A percentile compares a stretch with the other conserved stretches of the same genome.
Evolutionary conservation across 371 early-diverging fungal species (phyloP).

Genomic region (Mucor lusitanicus): DNA sequence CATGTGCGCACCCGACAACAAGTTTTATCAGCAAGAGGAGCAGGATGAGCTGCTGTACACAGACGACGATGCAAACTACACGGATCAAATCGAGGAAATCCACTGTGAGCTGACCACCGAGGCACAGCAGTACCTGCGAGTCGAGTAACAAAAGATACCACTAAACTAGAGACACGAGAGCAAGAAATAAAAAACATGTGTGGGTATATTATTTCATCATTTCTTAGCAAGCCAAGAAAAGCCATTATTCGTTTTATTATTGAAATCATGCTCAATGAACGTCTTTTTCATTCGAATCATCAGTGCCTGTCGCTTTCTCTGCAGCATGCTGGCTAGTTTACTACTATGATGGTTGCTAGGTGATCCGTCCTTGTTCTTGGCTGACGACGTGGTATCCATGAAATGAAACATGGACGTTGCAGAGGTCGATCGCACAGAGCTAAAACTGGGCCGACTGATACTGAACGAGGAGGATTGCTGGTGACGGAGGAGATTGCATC

Average conservation of each 20-base stretch:
- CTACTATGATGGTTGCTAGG: neutral
- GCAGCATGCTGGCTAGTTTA: neutral
- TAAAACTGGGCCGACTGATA: constrained; percentile 14
- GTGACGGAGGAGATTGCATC: neutral
- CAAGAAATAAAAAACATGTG: neutral
- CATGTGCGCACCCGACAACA: neutral
- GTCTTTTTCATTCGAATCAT: constrained; percentile 13
- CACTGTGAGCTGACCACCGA: neutral
- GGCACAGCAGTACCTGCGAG: neutral
- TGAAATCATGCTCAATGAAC: neutral
- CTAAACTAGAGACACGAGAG: neutral
- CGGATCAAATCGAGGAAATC: neutral
- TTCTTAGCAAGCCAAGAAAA: constrained; percentile 19
- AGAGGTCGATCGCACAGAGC: constrained; percentile 7
- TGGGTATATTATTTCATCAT: neutral
- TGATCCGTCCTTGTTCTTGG: neutral
- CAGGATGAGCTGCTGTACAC: neutral
- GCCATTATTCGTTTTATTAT: neutral
- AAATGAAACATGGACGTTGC: neutral
- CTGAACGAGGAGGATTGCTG: neutral
- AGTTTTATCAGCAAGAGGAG: constrained; percentile 3
- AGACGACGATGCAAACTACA: neutral
- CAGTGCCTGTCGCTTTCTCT: constrained; percentile 11
- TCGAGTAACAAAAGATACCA: neutral
- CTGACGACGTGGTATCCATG: neutral